These are phyloP conservation scores for Hyphopichia khmerensis DNA, from an alignment of 1,139 yeast genomes.

Conservation along the genomic window DNA sequence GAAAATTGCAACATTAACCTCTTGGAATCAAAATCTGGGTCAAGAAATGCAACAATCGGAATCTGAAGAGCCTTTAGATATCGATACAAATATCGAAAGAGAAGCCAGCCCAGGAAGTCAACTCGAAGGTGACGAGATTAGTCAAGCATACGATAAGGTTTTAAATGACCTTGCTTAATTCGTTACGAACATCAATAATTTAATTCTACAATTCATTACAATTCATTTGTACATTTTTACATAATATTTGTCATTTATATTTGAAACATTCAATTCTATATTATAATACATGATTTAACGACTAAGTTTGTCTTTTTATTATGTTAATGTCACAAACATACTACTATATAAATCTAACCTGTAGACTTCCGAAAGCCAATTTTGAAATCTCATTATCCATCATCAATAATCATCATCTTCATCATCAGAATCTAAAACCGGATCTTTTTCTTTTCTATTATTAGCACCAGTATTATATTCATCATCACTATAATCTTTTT, in stretches of 20 bases:
- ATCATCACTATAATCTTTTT: slow-evolving; percentile 36
- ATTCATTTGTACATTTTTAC: not conserved
- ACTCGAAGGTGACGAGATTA: slow-evolving; percentile 27
- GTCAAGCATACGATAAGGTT: slow-evolving; percentile 52
- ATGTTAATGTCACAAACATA: not conserved
- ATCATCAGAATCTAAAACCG: slow-evolving; percentile 28
- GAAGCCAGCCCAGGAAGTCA: slow-evolving; percentile 8
- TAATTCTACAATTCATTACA: not conserved
- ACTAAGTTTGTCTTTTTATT: not conserved
- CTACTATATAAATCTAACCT: not conserved
- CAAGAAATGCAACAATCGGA: slow-evolving; percentile 5
- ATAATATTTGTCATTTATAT: not conserved
- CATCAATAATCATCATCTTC: slow-evolving; percentile 17
- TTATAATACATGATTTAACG: not conserved
- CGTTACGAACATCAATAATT: not conserved
- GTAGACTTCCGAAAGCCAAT: not conserved
- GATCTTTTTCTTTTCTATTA: slow-evolving; percentile 13
- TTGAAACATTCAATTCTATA: not conserved
- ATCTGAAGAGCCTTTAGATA: not conserved
- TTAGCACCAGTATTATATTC: slow-evolving; percentile 21
- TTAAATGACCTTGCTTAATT: slow-evolving; percentile 14
- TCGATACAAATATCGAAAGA: slow-evolving; percentile 5
- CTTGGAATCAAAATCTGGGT: slow-evolving; percentile 2
- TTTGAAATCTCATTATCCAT: not conserved
- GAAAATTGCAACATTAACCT: slow-evolving; percentile 9